A percentile compares a stretch with the other conserved stretches of the same genome.
Evolutionary conservation across 2,329 filamentous ascomycete genomes (phyloP).

Genomic region (Ascochyta koolunga): DNA sequence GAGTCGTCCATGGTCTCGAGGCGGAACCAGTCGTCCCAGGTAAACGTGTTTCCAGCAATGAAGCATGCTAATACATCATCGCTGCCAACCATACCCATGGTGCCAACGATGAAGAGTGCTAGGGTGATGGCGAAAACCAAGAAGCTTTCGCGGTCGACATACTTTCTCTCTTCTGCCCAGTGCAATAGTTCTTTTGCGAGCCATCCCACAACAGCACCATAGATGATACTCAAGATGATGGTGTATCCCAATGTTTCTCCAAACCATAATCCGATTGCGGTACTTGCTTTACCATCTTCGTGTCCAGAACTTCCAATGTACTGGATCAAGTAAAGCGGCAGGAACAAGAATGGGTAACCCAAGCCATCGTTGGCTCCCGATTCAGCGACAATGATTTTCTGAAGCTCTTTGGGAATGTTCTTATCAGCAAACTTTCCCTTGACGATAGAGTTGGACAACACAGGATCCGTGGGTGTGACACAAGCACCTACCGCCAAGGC

Average conservation of each 20-base stretch:
- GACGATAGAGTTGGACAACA: constrained; percentile 86
- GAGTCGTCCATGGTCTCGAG: constrained; percentile 88
- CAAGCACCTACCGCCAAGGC: constrained; percentile 82
- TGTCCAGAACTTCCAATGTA: constrained; percentile 64
- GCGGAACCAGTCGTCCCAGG: constrained; percentile 89
- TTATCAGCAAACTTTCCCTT: constrained; percentile 93
- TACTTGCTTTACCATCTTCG: constrained; percentile 58
- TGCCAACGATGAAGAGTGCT: constrained; percentile 85
- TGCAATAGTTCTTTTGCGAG: constrained; percentile 81
- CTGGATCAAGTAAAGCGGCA: constrained; percentile 83
- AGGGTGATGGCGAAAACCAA: constrained; percentile 85
- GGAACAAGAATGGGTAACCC: constrained; percentile 86
- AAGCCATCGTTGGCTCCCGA: constrained; percentile 89
- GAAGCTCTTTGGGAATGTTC: constrained; percentile 81
- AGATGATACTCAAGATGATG: constrained; percentile 77
- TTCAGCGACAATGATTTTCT: constrained; percentile 71
- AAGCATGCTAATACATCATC: constrained; percentile 94
- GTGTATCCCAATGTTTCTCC: constrained; percentile 84
- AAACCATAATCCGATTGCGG: constrained; percentile 81
- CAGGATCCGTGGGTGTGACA: constrained; percentile 89
- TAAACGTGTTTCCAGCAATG: constrained; percentile 88
- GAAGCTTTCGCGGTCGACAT: constrained; percentile 86
- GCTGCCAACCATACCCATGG: constrained; percentile 83
- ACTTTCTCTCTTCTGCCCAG: constrained; percentile 80
- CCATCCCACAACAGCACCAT: constrained; percentile 80